phyloP scores from a whole-genome alignment of 306 rosid species.

The Rubus idaeus region DNA sequence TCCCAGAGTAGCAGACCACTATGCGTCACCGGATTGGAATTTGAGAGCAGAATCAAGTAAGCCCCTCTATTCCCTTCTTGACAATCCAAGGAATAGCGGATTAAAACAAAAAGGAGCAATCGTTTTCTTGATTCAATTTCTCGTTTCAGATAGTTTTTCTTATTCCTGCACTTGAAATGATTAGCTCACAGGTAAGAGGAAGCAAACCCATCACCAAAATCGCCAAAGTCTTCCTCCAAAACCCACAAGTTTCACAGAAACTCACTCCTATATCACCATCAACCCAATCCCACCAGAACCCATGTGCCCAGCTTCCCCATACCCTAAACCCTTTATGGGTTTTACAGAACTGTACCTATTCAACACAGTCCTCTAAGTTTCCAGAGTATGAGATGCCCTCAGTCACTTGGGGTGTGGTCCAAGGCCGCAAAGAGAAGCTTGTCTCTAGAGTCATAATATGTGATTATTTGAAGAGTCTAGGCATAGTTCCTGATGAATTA shows the following conservation, averaged over 20 bases:
- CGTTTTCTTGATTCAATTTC: neutral
- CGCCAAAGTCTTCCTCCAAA: conserved; percentile 23
- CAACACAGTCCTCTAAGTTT: conserved; percentile 63
- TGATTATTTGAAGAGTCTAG: conserved; percentile 76
- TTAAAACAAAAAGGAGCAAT: too few relatives aligned
- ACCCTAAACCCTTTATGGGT: conserved; percentile 51
- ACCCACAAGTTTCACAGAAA: conserved; percentile 19
- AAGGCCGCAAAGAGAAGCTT: conserved; percentile 88
- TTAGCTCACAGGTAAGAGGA: conserved; percentile 40
- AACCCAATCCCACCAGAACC: conserved; percentile 25
- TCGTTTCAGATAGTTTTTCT: neutral
- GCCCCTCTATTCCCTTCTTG: neutral
- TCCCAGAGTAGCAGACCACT: neutral
- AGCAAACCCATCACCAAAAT: conserved; percentile 41
- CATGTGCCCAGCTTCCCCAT: conserved; percentile 18
- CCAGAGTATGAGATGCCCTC: conserved; percentile 93
- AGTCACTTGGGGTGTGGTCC: conserved; percentile 94
- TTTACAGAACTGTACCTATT: conserved; percentile 37
- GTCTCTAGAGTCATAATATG: conserved; percentile 80
- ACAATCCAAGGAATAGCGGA: neutral
- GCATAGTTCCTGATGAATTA: conserved; percentile 82
- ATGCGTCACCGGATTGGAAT: neutral
- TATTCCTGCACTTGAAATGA: neutral
- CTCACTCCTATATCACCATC: conserved; percentile 17
- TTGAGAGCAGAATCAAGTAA: neutral